Conservation (phyloP, 164 flowering plant genomes). For the Aristolochia contorta region DNA sequence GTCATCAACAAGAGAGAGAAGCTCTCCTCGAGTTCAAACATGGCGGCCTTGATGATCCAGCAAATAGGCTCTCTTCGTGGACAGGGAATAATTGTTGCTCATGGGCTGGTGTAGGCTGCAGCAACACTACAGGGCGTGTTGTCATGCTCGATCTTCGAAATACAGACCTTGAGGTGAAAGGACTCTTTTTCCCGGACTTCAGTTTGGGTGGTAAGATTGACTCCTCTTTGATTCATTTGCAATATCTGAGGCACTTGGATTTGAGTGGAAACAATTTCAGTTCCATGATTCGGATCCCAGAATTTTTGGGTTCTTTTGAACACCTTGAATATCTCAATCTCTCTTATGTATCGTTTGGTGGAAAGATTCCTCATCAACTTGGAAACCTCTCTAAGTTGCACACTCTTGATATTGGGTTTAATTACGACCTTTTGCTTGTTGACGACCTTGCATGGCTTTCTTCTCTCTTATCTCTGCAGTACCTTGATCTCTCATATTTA, state of each 20-base stretch:
- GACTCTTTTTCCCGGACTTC: no score
- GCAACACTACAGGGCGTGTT: conserved; percentile 1
- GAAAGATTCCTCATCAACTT: conserved; percentile 3
- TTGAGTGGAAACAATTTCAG: not conserved
- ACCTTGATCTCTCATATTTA: no score
- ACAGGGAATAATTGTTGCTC: not conserved
- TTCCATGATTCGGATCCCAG: not conserved
- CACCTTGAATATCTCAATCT: conserved; percentile 3
- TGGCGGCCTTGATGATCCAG: not conserved
- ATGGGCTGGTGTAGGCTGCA: not conserved
- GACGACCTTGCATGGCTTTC: no score
- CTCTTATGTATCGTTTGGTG: not conserved
- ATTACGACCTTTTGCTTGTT: no score
- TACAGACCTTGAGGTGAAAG: no score
- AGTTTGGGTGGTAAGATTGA: not conserved
- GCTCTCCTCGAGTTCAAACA: not conserved
- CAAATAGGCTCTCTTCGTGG: not conserved
- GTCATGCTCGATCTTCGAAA: conserved; percentile 1
- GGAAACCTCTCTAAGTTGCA: no score
- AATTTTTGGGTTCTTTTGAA: conserved; percentile 2
- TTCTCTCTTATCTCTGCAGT: no score
- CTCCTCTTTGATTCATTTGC: not conserved
- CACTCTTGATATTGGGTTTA: no score
- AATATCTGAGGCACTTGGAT: not conserved
- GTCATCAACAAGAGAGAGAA: not conserved